Evolutionary conservation across 2,329 filamentous ascomycete genomes (phyloP), one percentile per base, ranked within the genome.

Genomic region (Trichoderma oligosporum): DNA sequence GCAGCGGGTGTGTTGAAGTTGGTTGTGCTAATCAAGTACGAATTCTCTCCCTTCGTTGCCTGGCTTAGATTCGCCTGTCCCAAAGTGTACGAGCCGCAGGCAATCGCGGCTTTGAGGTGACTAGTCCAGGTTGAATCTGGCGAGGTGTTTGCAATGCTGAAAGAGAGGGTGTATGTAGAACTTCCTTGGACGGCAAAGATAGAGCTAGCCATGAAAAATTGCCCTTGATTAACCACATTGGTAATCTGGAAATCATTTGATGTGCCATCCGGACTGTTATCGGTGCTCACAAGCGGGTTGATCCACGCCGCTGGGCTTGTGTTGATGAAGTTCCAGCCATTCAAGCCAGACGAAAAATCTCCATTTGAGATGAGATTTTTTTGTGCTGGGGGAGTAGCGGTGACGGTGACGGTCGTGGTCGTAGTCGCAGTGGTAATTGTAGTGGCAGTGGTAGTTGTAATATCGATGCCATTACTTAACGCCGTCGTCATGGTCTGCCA

Each of bases 341-440:
- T 20, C 22, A 51, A 7, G 4, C 31, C 36, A 6, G n/a, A 51
- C 14, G 55, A 44, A 18, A 57, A 57, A 14, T 49, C 55, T 16
- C 55, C 46, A 38, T 57, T 36, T 8, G 45, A 36, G 29, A 57
- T 31, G 38, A 52, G n/a, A 16, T 57, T 57, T n/a, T n/a, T n/a
- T 8, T 2, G 1, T 5, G 42, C 35, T 7, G 42, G 4, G 11
- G 44, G 35, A 6, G n/a, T 35, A 11, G 31, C 31, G 0, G 54
- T 48, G 35, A 27, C 33, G 22, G 27, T 25, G 11, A 22, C 12
- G 3, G 41, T 56, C 6, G 52, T 46, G 7, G 24, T 56, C n/a
- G 42, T 4, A 20, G 52, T 56, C 20, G 33, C 14, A 18, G 53
- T 47, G 18, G 45, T 36, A 16, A 33, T 41, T 2, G 53, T 29